Percentiles rank a stretch among this genome's conserved stretches.
These are phyloP conservation scores for Suhomyces prunicola DNA, from an alignment of 805 yeast genomes.

Conservation along the genomic window DNA sequence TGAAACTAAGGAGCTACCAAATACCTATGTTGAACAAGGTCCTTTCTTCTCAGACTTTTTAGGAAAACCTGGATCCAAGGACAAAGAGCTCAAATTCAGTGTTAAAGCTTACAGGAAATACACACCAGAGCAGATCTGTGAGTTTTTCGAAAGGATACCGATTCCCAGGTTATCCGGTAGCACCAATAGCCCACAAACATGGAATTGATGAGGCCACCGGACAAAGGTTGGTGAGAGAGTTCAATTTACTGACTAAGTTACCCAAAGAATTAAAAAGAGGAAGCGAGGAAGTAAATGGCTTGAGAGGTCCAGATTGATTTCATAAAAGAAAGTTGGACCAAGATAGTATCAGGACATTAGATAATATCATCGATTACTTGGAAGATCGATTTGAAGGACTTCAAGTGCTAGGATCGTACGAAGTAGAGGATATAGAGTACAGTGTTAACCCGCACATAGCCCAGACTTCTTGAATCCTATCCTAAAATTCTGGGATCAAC, in stretches of 20 bases:
- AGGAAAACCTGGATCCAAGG: neutral
- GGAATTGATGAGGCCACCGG: neutral
- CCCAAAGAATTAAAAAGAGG: neutral
- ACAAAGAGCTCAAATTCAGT: neutral
- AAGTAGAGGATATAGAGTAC: slow-evolving; percentile 8
- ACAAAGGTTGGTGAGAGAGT: neutral
- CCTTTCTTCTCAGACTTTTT: neutral
- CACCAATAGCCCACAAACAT: neutral
- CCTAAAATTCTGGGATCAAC: slow-evolving; percentile 13
- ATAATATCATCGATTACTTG: too few relatives aligned
- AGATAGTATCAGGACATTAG: too few relatives aligned
- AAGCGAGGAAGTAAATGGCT: neutral
- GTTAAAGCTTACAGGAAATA: neutral
- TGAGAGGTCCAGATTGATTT: too few relatives aligned
- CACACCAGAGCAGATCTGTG: neutral
- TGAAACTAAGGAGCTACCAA: neutral
- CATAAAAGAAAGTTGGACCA: neutral
- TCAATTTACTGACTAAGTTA: neutral
- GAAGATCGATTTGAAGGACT: too few relatives aligned
- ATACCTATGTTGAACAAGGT: neutral
- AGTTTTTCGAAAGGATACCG: neutral
- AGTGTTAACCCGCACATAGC: slow-evolving; percentile 13
- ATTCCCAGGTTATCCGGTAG: neutral
- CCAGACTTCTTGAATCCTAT: slow-evolving; percentile 13
- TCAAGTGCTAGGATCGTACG: slow-evolving; percentile 8